A percentile compares a stretch with the other conserved stretches of the same genome.
Conservation (phyloP, 176 grass and related monocot genomes). For the Musa schizocarpa region DNA sequence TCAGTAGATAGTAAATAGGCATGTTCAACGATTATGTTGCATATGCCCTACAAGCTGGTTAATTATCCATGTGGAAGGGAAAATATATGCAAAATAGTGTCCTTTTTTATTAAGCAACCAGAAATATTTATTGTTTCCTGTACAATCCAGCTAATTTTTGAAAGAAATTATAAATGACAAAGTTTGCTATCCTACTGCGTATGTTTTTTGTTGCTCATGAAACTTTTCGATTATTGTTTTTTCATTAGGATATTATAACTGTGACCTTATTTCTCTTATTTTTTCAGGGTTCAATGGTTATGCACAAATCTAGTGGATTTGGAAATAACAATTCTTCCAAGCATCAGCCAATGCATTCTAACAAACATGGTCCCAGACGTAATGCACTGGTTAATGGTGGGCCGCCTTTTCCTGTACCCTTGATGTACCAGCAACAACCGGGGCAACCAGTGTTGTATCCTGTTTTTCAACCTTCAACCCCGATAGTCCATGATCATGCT, state of each 20-base stretch:
- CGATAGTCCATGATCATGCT: conserved; percentile 56
- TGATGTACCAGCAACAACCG: conserved; percentile 51
- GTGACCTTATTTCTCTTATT: background rate
- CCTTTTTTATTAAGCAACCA: no score
- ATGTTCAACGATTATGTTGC: background rate
- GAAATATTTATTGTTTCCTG: no score
- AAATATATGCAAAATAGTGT: background rate
- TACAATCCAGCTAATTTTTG: no score
- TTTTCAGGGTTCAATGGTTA: conserved; percentile 32
- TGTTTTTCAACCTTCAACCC: conserved; percentile 41
- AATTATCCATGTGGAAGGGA: background rate
- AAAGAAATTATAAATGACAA: background rate
- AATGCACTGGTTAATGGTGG: conserved; percentile 38
- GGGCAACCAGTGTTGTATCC: conserved; percentile 56
- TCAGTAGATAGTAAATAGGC: background rate
- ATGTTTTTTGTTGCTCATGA: background rate
- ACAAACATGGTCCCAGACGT: conserved; percentile 60
- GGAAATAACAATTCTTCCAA: conserved; percentile 33
- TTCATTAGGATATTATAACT: conserved; percentile 13
- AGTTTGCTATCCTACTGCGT: background rate
- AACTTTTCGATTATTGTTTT: background rate
- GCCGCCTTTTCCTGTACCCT: conserved; percentile 41
- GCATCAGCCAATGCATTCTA: conserved; percentile 32
- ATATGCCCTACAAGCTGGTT: background rate
- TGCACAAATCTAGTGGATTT: conserved; percentile 53